Conservation (phyloP, 2,329 filamentous ascomycete genomes). For the Diaporthe destruens region DNA sequence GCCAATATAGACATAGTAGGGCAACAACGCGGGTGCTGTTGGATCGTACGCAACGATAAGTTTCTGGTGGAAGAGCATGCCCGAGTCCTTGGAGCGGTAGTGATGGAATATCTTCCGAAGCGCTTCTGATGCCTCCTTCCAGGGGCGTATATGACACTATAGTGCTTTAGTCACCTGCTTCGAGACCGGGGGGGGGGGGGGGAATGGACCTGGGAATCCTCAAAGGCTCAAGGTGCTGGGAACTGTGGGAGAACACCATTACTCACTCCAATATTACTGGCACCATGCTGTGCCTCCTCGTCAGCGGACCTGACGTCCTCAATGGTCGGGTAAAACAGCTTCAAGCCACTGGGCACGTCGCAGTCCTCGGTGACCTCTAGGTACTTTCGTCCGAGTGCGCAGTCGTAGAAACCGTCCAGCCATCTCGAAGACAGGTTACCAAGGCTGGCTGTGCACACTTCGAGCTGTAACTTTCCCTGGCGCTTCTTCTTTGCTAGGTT, state of each 20-base stretch:
- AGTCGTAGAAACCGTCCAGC: constrained; percentile 45
- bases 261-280: constrained; percentile 44
- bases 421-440: constrained; percentile 45
- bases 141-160: constrained; percentile 44
- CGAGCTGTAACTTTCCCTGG: constrained; percentile 42
- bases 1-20: constrained; percentile 47
- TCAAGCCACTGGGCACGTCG: constrained; percentile 41
- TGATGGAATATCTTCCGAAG: constrained; percentile 45
- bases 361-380: constrained; percentile 36
- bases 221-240: background rate
- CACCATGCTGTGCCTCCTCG: constrained; percentile 41
- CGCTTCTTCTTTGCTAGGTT: constrained; percentile 38
- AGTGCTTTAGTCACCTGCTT: background rate
- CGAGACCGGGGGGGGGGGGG: background rate
- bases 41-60: constrained; percentile 45
- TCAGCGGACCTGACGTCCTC: constrained; percentile 43
- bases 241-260: background rate
- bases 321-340: constrained; percentile 45
- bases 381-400: constrained; percentile 42
- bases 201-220: background rate
- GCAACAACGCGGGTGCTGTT: constrained; percentile 16
- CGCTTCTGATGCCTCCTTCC: constrained; percentile 41
- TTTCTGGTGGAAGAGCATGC: constrained; percentile 47
- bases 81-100: constrained; percentile 46
- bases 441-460: constrained; percentile 45